Evolutionary conservation across 495 filamentous ascomycete genomes (phyloP), one percentile per base, ranked within the genome.

Genomic region (Podospora appendiculata): DNA sequence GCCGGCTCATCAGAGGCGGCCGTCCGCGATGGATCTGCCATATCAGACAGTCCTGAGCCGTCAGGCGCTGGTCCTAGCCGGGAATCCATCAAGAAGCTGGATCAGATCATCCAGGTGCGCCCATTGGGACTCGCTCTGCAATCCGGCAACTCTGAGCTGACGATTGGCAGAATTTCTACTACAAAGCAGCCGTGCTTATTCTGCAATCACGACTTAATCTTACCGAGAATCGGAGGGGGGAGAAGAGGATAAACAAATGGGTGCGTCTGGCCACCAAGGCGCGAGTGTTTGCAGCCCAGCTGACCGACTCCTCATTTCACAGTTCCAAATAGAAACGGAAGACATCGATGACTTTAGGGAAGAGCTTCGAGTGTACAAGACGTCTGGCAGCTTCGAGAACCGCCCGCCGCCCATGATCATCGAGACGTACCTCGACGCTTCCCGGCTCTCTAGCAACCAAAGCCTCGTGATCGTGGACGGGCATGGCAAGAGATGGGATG

Each of bases 261-360:
- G 94, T 97, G 86, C 63, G 88, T 79, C 17, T 35, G 14, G 11
- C 44, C 18, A 2, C 2, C 25, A 25, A 25, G 25, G 25, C 25
- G 25, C 25, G 25, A 25, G 25, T 25, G 25, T 25, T 25, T 25
- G 25, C 25, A 25, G 2, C 25, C 2, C 25, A 25, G 25, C 25
- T 25, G 25, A 25, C 25, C 25, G 25, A 25, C 25, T 25, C 25
- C 25, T 5, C 25, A 25, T 25, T 25, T 56, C 19, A 19, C 51
- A 97, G 93, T 98, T 96, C 70, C 93, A 95, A 64, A 80, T 96
- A 56, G 89, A 96, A 46, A 77, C 95, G 43, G 89, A 96, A 56
- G 93, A 98, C 50, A 91, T 89, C 49, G 89, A 95, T 60, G 81
- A 82, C 41, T 86, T 93, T 55, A 75, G 81, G 60, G 85, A 95